Evolutionary conservation across 176 grass and related monocot genomes (phyloP).

Genomic region (Coix lacrymajobi): DNA sequence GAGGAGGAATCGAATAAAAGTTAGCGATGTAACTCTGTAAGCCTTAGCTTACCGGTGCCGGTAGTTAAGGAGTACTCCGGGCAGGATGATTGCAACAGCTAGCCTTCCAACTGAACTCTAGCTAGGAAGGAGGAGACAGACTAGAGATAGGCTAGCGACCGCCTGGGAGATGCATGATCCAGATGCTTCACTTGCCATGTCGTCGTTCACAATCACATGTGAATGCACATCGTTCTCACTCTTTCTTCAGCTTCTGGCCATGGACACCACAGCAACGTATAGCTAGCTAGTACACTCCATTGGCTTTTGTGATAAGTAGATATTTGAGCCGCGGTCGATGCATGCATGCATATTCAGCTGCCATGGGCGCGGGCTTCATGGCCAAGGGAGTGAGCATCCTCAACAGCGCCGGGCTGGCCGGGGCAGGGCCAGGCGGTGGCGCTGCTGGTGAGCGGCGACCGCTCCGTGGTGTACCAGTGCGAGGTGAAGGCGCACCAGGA

Average conservation of each 20-base stretch:
- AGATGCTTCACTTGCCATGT: constrained; percentile 8
- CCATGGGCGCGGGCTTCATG: constrained; percentile 64
- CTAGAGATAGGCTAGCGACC: no score
- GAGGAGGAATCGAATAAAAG: no score
- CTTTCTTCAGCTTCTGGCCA: not conserved
- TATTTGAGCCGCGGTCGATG: not conserved
- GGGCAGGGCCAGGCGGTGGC: constrained; percentile 69
- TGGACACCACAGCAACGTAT: not conserved
- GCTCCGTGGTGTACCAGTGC: constrained; percentile 65
- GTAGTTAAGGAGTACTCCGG: no score
- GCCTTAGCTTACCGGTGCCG: no score
- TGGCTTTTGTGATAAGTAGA: not conserved
- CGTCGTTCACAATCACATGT: not conserved
- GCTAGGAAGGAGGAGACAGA: no score
- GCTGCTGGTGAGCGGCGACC: constrained; percentile 51
- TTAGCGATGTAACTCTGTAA: no score
- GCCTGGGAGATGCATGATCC: no score
- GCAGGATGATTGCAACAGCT: no score
- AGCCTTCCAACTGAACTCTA: no score
- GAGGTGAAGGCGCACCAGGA: constrained; percentile 67
- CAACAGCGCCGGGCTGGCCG: constrained; percentile 52
- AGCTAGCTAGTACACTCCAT: not conserved
- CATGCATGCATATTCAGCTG: constrained; percentile 22
- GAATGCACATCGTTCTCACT: not conserved
- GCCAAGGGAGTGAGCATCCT: constrained; percentile 64